Conservation (phyloP, 2,329 filamentous ascomycete species). For the Ascochyta clinopodiicola region DNA sequence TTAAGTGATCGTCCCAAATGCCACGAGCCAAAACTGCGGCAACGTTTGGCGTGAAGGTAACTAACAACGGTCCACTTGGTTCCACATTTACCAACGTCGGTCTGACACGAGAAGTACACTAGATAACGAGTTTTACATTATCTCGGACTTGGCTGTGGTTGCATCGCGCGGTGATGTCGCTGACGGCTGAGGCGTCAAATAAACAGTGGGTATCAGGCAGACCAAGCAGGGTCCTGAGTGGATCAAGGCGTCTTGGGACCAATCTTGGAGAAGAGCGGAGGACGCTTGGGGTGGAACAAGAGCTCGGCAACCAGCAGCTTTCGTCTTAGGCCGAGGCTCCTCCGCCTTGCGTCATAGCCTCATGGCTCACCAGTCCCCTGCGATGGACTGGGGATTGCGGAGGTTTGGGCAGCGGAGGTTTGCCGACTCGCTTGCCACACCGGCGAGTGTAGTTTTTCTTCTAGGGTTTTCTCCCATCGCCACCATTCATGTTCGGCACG, state of each 20-base stretch:
- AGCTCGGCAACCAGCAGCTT: constrained; percentile 30
- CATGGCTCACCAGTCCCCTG: constrained; percentile 1
- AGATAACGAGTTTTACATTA: constrained; percentile 38
- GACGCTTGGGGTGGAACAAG: constrained; percentile 34
- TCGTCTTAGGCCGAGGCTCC: constrained; percentile 25
- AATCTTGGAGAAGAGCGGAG: constrained; percentile 33
- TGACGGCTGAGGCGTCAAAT: constrained; percentile 34
- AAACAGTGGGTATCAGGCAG: constrained; percentile 36
- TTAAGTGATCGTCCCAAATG: constrained; percentile 32
- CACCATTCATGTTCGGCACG: not conserved
- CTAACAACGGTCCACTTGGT: constrained; percentile 28
- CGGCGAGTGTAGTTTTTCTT: constrained; percentile 2
- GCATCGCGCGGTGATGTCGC: constrained; percentile 28
- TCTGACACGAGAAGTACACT: constrained; percentile 38
- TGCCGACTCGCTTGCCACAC: constrained; percentile 5
- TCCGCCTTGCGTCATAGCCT: constrained; percentile 33
- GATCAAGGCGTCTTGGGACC: constrained; percentile 27
- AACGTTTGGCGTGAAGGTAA: constrained; percentile 20
- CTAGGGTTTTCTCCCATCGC: not conserved
- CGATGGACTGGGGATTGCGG: constrained; percentile 13
- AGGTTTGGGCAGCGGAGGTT: constrained; percentile 10
- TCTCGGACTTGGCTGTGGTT: constrained; percentile 40
- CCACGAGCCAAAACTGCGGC: constrained; percentile 22
- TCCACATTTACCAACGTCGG: constrained; percentile 26
- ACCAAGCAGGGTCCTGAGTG: constrained; percentile 34